phyloP scores from a whole-genome alignment of 257 asterid genomes.

The Primulina eburnea region DNA sequence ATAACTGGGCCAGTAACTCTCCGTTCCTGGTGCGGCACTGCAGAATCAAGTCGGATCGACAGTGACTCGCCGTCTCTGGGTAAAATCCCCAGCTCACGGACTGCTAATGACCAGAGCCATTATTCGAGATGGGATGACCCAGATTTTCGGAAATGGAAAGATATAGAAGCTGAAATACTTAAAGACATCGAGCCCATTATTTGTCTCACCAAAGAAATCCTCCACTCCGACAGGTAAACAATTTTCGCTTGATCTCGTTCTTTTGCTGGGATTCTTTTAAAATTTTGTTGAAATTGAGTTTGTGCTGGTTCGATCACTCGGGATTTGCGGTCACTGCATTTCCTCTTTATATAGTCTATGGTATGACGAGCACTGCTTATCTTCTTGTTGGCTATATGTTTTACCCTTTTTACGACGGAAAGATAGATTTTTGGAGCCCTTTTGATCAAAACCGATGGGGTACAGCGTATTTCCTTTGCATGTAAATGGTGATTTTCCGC shows the following conservation, averaged over 20 bases:
- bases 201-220: conserved; percentile 58
- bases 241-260: background rate
- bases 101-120: conserved; percentile 36
- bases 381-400: background rate
- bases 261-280: background rate
- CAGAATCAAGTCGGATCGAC: conserved; percentile 34
- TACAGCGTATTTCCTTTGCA: background rate
- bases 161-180: conserved; percentile 58
- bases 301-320: conserved; percentile 1
- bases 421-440: background rate
- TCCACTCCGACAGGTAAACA: conserved; percentile 66
- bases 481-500: background rate
- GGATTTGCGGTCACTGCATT: background rate
- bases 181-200: conserved; percentile 63
- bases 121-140: conserved; percentile 42
- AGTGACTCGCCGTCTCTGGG: conserved; percentile 26
- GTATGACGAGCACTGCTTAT: background rate
- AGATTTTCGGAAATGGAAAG: conserved; percentile 64
- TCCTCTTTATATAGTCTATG: background rate
- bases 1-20: conserved; percentile 25
- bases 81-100: conserved; percentile 19
- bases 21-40: conserved; percentile 39
- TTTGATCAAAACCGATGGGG: background rate
- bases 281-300: background rate
- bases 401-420: too few species aligned